Evolutionary conservation across 106 monocot genomes (phyloP), one percentile per base, ranked within the genome.

Genomic region (Posidonia australis): DNA sequence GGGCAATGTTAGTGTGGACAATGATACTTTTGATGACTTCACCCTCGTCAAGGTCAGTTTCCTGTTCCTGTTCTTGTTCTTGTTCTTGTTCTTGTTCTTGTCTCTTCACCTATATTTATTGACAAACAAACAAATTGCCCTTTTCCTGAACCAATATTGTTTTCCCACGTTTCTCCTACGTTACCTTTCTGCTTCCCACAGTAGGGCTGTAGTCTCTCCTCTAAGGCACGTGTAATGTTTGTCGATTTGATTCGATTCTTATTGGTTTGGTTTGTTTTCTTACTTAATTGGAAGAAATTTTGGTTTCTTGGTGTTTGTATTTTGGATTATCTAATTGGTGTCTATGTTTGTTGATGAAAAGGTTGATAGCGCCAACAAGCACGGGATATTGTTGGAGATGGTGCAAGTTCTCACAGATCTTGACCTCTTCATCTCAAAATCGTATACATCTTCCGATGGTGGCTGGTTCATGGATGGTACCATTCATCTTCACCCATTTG

Each of bases 401-500:
- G 83, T 87, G 28, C 83, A 81, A 76, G 67, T 81, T 31, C 78
- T 87, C 51, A 77, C 81, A 0, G 83, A 87, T 7, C 83, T 83
- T 41, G 78, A 87, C 62, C 87, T 87, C 48, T 27, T 83, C 56
- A 76, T 87, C 66, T 73, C 78, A 67, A 87, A 83, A 60, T 78
- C 87, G 44, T 81, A 81, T 81, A 81, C 81, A 28, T 81, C 87
- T 0, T 81, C 87, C 44, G 83, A 87, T 42, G 83, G 83, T 44
- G 81, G 62, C 20, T 82, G 86, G 86, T 72, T 82, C 52, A 86
- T 86, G 82, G 86, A 86, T 58, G 86, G 86, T 62, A 65, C 6
- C 11, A 13, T 5, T 25, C 24, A 17, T 23, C 23, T 3, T 20
- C 25, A 28, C 25, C 25, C 5, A 13, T 56, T 28, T 56, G 13